Base-by-base conservation (phyloP, 495 filamentous ascomycete species). In the Lindgomyces ingoldianus region DNA sequence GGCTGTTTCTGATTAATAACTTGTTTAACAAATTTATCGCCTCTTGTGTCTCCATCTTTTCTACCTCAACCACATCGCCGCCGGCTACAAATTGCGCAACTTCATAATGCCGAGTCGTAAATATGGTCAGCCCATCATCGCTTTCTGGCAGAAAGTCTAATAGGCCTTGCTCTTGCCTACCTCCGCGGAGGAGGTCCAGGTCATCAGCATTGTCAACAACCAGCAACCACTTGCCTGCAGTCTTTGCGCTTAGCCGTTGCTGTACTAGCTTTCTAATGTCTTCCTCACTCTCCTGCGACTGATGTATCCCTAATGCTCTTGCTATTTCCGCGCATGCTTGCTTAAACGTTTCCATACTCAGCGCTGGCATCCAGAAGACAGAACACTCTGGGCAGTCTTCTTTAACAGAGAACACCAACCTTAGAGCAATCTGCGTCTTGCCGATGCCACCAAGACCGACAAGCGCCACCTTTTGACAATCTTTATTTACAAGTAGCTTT, bases 201-300 rank as follows among this genome's bases (percentile, higher is more conserved):
- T 74, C 70, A 36, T 74, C 72, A 4, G 72, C 72, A 42, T 74
- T 74, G 33, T 67, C 67, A 12, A 70, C 2, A 0, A 70, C 54
- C 16, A 70, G 22, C 6, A 70, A 30, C 67, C 67, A 70, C 44
- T n/a, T 27, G 18, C 66, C 61, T 11, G 66, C 54, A 14, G 4
- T 33, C 16, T n/a, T 42, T 39, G 48, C 11, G 41, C 67, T 58
- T 21, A 70, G 30, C 1, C 30, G 22, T 24, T 54, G 57, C 42
- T 62, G 29, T 1, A 70, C 36, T 14, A 46, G 51, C 51, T 67
- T 22, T 67, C 54, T 66, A 4, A 36, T 30, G 42, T 70, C 62
- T 16, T 70, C 62, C 16, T 62, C 26, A 4, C 6, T 16, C 4
- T 41, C 54, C n/a, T 18, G 25, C 27, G 41, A 29, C 49, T 57